Evolutionary conservation across 2,329 filamentous ascomycete species (phyloP), one percentile per base, ranked within the genome.

Genomic region (Aspergillus arachidicola): DNA sequence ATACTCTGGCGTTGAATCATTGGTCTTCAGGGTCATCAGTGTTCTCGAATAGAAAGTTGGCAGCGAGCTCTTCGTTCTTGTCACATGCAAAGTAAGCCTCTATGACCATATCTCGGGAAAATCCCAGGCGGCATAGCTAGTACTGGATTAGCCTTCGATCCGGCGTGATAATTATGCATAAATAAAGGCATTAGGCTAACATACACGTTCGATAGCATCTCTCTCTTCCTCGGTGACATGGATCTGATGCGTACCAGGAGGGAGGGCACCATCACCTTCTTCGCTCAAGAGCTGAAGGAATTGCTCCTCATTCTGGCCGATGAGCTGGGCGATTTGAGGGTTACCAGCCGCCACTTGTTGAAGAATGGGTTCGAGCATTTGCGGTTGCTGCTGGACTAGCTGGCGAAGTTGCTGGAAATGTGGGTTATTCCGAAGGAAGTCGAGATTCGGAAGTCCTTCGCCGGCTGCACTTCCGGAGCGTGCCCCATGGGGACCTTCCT

Each of bases 41-140:
- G 81, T 98, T 93, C 73, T 99, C 95, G 76, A 99, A 99, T 64
- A 99, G 85, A 80, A 97, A 98, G 81, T 99, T 99, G 68, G 95
- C 95, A 0, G 95, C 95, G 58, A 99, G 85, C 80, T 99, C 95
- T 81, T 99, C 95, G 79, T 99, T 98, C 87, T 98, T 99, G 81
- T 99, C 95, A 79, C 95, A 99, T 38, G 95, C 95, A 77, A 99
- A 99, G 82, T 98, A 99, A 30, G 95, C 95, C 81, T 99, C 94
- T 70, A 98, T 97, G 58, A 95, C 95, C 71, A 93, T 88, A 71
- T 98, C 93, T 64, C 94, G 89, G 72, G 94, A 89, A 77, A 99
- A 99, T 41, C 95, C 95, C 51, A 99, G 89, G 67, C 91, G 91
- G 81, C 93, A 97, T 75, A 99, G 85, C 92, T 96, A 68, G 58